Conservation (phyloP, 2,329 filamentous ascomycete species). For the Fusarium drepaniforme region DNA sequence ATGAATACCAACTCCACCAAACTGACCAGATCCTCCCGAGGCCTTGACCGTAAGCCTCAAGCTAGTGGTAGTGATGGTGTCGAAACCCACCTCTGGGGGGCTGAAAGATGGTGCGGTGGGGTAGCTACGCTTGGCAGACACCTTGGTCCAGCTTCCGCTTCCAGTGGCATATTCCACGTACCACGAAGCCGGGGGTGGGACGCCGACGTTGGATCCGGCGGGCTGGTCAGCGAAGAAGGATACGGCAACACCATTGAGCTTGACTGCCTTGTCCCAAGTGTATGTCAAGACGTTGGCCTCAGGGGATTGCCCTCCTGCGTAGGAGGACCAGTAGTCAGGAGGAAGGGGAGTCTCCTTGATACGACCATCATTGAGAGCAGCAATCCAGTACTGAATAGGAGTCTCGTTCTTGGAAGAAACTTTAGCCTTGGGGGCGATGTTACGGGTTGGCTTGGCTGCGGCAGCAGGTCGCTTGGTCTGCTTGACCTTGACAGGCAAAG, state of each 20-base stretch:
- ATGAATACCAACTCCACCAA: conserved; percentile 15
- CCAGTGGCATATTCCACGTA: conserved; percentile 41
- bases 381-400: conserved; percentile 54
- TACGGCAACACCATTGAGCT: conserved; percentile 46
- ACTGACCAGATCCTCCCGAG: conserved; percentile 11
- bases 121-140: not conserved
- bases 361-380: conserved; percentile 48
- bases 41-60: conserved; percentile 9
- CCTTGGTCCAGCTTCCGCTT: conserved; percentile 32
- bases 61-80: conserved; percentile 35
- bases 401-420: conserved; percentile 42
- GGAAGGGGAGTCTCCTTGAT: conserved; percentile 49
- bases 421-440: conserved; percentile 47
- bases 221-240: conserved; percentile 49
- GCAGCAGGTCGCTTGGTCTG: conserved; percentile 45
- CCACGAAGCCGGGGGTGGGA: conserved; percentile 47
- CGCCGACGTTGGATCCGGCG: conserved; percentile 45
- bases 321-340: conserved; percentile 54
- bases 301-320: conserved; percentile 47
- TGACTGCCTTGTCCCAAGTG: conserved; percentile 45
- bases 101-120: not conserved
- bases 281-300: conserved; percentile 46
- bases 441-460: conserved; percentile 45
- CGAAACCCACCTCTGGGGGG: conserved; percentile 7
- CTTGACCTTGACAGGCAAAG: conserved; percentile 44